Evolutionary conservation across 139 green algal species (phyloP), one percentile per base, ranked within the genome.

Genomic region (Chlamydomonas incerta): DNA sequence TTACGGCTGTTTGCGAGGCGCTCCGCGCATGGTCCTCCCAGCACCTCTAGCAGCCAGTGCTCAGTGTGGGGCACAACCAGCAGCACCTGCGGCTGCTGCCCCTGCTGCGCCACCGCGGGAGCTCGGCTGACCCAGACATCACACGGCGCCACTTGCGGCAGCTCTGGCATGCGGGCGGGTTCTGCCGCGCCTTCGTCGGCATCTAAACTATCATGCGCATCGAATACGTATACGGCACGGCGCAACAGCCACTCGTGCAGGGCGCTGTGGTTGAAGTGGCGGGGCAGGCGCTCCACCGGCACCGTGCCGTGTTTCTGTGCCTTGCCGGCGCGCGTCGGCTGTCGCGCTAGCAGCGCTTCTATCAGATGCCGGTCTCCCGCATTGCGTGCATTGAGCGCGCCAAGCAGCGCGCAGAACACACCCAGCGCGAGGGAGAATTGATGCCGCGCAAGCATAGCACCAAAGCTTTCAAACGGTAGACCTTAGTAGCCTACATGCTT

Each of bases 211-310:
- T n/a, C 41, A 50, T 13, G 41, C 41, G 41, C 13, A 0, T 72
- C 35, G 28, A 72, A 62, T 0, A 82, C 75, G 34, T 74, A 74
- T 1, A 83, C 63, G 2, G 62, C 31, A 15, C 77, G 62, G 6
- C 24, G 20, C n/a, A 73, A n/a, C 8, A 83, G 77, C 77, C 77
- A 83, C 17, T 83, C 76, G 4, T n/a, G n/a, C 3, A 73, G 1
- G 8, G 55, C 18, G 20, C 60, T 73, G 5, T 46, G 37, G 37
- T 83, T 83, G 24, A 72, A 81, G 14, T 41, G 62, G 2, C 18
- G 18, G 62, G 52, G 35, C 34, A 34, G 71, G 3, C 58, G 34
- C 1, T 71, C 24, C 23, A 8, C 13, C 13, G 74, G 58, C 20
- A 82, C 33, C 8, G 34, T 15, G 28, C 69, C 69, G 5, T 34